These are phyloP conservation scores for Hemerocallis citrina DNA, from an alignment of 106 monocot genomes.

Conservation along the genomic window DNA sequence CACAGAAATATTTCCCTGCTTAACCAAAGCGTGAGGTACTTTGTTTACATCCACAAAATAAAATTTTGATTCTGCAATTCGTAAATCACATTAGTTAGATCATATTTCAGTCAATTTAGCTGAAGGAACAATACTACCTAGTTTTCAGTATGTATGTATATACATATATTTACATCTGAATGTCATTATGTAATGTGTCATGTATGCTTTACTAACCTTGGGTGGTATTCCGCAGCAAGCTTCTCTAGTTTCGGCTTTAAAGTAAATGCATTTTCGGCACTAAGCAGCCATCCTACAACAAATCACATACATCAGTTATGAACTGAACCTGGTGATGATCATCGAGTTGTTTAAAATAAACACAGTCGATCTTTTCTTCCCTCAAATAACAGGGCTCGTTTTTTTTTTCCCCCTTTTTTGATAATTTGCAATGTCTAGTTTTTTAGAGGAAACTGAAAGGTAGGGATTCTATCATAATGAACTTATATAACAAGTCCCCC, in stretches of 20 bases:
- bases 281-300: slow-evolving; percentile 64
- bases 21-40: slow-evolving; percentile 64
- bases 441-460: too few species aligned
- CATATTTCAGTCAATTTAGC: too few species aligned
- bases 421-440: too few species aligned
- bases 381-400: background rate
- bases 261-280: slow-evolving; percentile 89
- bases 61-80: slow-evolving; percentile 68
- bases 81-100: too few species aligned
- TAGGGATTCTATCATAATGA: too few species aligned
- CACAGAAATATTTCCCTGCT: slow-evolving; percentile 84
- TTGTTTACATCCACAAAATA: slow-evolving; percentile 84
- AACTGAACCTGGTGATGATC: background rate
- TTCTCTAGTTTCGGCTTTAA: slow-evolving; percentile 85
- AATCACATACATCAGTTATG: background rate
- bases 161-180: too few species aligned
- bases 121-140: too few species aligned
- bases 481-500: too few species aligned
- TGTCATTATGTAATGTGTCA: too few species aligned
- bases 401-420: too few species aligned
- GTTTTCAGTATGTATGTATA: too few species aligned
- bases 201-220: slow-evolving; percentile 19
- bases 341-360: background rate
- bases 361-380: background rate
- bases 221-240: slow-evolving; percentile 61